Conservation (phyloP, 192 early-diverging fungal genomes). For the Anaeromyces robustus region DNA sequence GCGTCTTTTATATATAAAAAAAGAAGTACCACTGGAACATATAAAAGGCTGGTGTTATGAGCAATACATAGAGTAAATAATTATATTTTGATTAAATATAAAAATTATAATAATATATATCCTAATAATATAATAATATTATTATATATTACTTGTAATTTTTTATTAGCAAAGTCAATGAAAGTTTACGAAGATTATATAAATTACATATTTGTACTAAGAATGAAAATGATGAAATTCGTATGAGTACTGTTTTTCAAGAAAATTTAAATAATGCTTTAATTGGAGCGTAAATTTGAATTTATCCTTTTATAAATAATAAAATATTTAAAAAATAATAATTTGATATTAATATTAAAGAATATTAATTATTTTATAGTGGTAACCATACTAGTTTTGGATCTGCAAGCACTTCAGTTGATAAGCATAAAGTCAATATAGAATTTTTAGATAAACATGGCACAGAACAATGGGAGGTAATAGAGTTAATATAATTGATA, state of each 20-base stretch:
- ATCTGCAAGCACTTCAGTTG: constrained; percentile 33
- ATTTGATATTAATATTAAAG: background rate
- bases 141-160: no score
- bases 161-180: background rate
- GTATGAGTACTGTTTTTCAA: constrained; percentile 13
- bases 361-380: constrained; percentile 14
- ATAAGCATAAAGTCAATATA: constrained; percentile 46
- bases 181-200: constrained; percentile 14
- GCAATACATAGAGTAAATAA: constrained; percentile 6
- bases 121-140: background rate
- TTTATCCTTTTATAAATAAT: no score
- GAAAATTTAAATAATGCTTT: constrained; percentile 23
- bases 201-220: constrained; percentile 49
- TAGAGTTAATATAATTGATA: background rate
- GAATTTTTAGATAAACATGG: constrained; percentile 67
- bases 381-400: constrained; percentile 81
- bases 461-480: constrained; percentile 65
- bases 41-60: constrained; percentile 44
- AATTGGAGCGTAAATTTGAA: constrained; percentile 18
- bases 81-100: background rate
- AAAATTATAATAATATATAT: background rate
- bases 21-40: constrained; percentile 39
- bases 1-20: constrained; percentile 64
- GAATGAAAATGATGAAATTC: constrained; percentile 54
- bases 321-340: no score